Evolutionary conservation across 164 flowering plant species (phyloP).

Genomic region (Nelumbo lutea): DNA sequence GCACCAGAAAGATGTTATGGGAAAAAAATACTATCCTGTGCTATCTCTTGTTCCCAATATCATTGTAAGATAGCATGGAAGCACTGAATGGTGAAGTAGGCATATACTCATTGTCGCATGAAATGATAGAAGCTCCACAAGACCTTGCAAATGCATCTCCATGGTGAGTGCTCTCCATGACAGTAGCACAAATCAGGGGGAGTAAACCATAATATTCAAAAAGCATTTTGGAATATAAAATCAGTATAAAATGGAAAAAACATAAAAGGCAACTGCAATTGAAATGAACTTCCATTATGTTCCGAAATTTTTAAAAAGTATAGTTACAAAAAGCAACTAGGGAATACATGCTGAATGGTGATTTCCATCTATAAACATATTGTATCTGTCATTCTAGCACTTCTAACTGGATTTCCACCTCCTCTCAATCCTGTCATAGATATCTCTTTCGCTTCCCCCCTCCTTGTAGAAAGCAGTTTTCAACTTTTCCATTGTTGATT

Average conservation of each 20-base stretch:
- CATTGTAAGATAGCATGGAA: neutral
- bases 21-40: neutral
- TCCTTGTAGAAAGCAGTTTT: constrained; percentile 41
- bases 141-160: neutral
- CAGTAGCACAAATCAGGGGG: neutral
- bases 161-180: neutral
- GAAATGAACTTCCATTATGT: neutral
- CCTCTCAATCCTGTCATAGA: constrained; percentile 40
- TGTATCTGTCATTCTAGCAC: neutral
- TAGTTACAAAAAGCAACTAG: neutral
- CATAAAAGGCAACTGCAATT: neutral
- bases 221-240: neutral
- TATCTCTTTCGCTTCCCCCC: constrained; percentile 43
- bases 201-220: neutral
- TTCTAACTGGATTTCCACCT: constrained; percentile 44
- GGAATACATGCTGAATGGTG: neutral
- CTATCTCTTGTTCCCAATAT: neutral
- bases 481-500: constrained; percentile 64
- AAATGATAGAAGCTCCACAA: neutral
- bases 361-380: neutral
- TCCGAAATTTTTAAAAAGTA: neutral
- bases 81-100: neutral
- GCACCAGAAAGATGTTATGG: no score
- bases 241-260: neutral
- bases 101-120: neutral